Percentiles rank a stretch among this genome's conserved stretches.
Evolutionary conservation across 2,329 filamentous ascomycete genomes (phyloP).

Genomic region (Dothistroma pini): DNA sequence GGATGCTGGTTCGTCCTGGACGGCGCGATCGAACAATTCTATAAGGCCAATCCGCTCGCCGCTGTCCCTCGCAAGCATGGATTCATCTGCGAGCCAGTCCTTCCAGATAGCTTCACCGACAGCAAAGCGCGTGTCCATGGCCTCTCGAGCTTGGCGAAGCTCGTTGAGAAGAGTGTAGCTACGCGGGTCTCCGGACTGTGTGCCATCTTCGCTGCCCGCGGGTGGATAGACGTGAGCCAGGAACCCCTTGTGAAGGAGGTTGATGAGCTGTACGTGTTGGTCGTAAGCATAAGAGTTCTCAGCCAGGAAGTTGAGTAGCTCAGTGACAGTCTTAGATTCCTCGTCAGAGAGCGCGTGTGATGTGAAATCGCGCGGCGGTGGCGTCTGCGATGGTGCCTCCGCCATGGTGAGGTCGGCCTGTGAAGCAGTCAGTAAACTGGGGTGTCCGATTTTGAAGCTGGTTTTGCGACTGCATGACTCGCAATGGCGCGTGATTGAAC

Average conservation of each 20-base stretch:
- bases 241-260: constrained; percentile 48
- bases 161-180: constrained; percentile 45
- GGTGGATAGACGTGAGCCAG: constrained; percentile 39
- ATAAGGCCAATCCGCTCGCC: constrained; percentile 67
- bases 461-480: not conserved
- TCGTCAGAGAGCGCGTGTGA: constrained; percentile 42
- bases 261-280: constrained; percentile 47
- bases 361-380: constrained; percentile 42
- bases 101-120: constrained; percentile 75
- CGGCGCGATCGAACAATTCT: constrained; percentile 68
- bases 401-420: constrained; percentile 46
- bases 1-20: constrained; percentile 68
- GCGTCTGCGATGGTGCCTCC: constrained; percentile 42
- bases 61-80: constrained; percentile 56
- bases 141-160: constrained; percentile 50
- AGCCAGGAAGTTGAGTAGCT: constrained; percentile 41
- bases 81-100: constrained; percentile 71
- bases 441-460: not conserved
- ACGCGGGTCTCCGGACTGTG: constrained; percentile 32
- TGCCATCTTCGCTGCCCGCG: constrained; percentile 19
- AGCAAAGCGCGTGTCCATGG: constrained; percentile 62
- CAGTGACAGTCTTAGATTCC: constrained; percentile 43
- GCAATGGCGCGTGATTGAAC: not conserved
- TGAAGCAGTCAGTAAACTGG: not conserved
- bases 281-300: constrained; percentile 50